Evolutionary conservation across 805 yeast genomes (phyloP), one percentile per base, ranked within the genome.

Genomic region (Hanseniaspora meyeri): DNA sequence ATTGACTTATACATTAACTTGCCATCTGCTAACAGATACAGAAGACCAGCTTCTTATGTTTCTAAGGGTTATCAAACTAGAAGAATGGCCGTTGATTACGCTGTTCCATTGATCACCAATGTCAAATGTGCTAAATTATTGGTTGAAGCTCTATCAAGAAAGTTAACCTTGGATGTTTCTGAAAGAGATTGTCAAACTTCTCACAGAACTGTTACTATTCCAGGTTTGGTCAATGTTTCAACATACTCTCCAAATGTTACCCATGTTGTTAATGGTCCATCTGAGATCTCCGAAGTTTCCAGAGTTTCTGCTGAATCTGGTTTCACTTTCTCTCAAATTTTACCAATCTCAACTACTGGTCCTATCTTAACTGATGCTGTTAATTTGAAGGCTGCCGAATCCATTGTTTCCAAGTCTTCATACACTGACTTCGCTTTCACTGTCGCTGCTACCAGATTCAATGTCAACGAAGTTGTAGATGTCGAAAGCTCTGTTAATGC

Each of bases 51-150:
- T 57, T 85, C 91, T 60, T 93, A 93, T 74, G 88, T 93, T 78
- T 87, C 96, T 32, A 89, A 87, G 75, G 99, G 99, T 70, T 93
- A 93, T 78, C 83, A 81, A 72, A 87, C 97, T 48, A 95, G 99
- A 79, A 93, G 99, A 77, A 87, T 93, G 97, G 98, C 99, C 63
- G 97, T 93, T 62, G 99, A 93, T 73, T 95, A 87, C 70, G 90
- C 97, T 53, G 89, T 93, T 68, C 99, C 99, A 52, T 78, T 93
- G 70, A 96, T 93, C 51, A 93, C 99, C 62, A 93, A 93, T 68
- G 97, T 93, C 63, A 93, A 93, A 74, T 84, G 90, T 77, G 99
- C 99, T 60, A 93, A 93, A 74, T 76, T 93, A 62, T 77, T 93
- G 72, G 83, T 93, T 62, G 97, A 93, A 74, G 97, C 99, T n/a